A percentile compares a stretch with the other conserved stretches of the same genome.
These are phyloP conservation scores for Sanguinoderma infundibulare DNA, from an alignment of 1,284 basidiomycete species.

Conservation along the genomic window DNA sequence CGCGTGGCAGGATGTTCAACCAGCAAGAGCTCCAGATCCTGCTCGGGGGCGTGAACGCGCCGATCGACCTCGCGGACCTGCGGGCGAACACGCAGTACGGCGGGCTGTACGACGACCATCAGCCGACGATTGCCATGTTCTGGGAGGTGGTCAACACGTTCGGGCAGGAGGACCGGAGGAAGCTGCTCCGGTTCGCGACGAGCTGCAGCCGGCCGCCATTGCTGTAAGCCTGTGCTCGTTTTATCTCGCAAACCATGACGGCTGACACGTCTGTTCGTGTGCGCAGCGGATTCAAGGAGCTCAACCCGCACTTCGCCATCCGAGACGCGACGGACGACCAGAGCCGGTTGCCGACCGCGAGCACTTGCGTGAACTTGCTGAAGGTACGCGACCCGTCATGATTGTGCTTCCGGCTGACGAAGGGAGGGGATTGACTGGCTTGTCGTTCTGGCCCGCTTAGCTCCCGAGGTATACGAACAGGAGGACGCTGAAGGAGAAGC, in stretches of 20 bases:
- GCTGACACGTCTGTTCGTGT: constrained; percentile 2
- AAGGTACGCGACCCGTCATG: constrained; percentile 57
- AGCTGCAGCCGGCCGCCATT: constrained; percentile 89
- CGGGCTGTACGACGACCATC: constrained; percentile 72
- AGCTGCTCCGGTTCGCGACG: constrained; percentile 87
- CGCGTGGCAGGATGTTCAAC: constrained; percentile 84
- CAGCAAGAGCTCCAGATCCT: constrained; percentile 90
- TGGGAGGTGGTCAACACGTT: constrained; percentile 84
- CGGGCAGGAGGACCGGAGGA: constrained; percentile 70
- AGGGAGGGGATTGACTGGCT: background rate
- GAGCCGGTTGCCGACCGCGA: constrained; percentile 77
- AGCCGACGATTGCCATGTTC: constrained; percentile 74
- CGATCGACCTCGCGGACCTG: constrained; percentile 85
- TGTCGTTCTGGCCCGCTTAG: constrained; percentile 41
- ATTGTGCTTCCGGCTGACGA: too few relatives aligned
- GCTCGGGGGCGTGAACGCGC: constrained; percentile 82
- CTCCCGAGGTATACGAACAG: constrained; percentile 74
- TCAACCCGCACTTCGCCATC: constrained; percentile 86
- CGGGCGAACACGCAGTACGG: constrained; percentile 78
- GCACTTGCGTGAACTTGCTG: constrained; percentile 87
- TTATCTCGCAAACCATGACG: background rate
- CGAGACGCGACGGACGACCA: constrained; percentile 78
- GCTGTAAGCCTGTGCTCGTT: constrained; percentile 52
- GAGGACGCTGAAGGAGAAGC: constrained; percentile 67
- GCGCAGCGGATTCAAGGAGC: constrained; percentile 82